Conservation (phyloP, 2,329 filamentous ascomycete species). For the Botrytis medusae region DNA sequence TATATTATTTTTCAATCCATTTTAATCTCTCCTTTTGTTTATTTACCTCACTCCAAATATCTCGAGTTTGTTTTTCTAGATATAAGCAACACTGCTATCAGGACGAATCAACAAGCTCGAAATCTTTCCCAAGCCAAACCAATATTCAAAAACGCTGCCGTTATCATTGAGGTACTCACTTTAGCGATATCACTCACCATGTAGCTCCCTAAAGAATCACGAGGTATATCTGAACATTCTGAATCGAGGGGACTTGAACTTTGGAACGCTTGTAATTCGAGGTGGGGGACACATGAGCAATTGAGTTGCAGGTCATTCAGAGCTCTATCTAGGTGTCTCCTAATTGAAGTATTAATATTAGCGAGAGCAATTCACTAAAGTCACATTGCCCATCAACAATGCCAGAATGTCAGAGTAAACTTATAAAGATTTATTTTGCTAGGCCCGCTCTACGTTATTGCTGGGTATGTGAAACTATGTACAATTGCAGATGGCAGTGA, state of each 20-base stretch:
- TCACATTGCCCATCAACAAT: neutral
- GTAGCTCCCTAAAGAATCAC: neutral
- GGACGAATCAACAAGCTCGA: neutral
- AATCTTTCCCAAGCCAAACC: neutral
- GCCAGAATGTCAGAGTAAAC: neutral
- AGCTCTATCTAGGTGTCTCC: neutral
- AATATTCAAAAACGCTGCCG: neutral
- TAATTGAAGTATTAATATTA: neutral
- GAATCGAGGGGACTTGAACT: neutral
- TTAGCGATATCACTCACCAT: neutral
- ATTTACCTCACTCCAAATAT: neutral
- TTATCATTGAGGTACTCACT: neutral
- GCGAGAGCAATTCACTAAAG: neutral
- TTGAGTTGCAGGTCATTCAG: neutral
- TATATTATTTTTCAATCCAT: no score
- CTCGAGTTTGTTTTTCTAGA: neutral
- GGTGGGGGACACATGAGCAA: neutral
- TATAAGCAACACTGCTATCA: neutral
- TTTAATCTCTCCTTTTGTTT: neutral
- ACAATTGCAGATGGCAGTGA: neutral
- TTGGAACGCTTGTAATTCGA: neutral
- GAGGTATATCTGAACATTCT: neutral
- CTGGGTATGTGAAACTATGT: conserved; percentile 3
- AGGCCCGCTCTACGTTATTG: neutral
- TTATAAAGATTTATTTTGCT: neutral